Evolutionary conservation across 1,284 basidiomycete species (phyloP).

Genomic region (Ustilago nuda): DNA sequence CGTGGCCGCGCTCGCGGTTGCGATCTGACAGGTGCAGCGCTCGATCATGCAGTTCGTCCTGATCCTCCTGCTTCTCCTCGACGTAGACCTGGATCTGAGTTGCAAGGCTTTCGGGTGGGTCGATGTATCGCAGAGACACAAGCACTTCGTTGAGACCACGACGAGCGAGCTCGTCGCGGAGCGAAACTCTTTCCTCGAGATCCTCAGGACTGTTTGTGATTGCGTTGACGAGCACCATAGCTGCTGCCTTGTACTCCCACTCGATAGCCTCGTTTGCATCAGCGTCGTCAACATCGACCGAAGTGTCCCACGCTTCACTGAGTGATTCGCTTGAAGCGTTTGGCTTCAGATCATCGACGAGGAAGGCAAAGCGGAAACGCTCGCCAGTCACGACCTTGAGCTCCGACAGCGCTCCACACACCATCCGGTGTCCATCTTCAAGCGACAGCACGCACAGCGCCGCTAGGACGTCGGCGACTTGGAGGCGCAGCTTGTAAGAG

Average conservation of each 20-base stretch:
- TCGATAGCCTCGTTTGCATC: conserved; percentile 64
- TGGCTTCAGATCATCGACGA: conserved; percentile 78
- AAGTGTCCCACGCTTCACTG: conserved; percentile 70
- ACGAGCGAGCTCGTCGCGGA: conserved; percentile 83
- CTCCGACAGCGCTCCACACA: conserved; percentile 83
- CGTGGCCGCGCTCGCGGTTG: conserved; percentile 23
- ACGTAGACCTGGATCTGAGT: conserved; percentile 83
- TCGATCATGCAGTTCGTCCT: conserved; percentile 76
- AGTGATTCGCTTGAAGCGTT: conserved; percentile 69
- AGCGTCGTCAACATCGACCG: conserved; percentile 26
- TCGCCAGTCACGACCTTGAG: conserved; percentile 80
- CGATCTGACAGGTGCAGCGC: conserved; percentile 28
- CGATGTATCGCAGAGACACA: conserved; percentile 80
- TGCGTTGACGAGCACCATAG: conserved; percentile 82
- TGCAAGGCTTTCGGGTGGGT: conserved; percentile 79
- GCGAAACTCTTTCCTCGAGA: conserved; percentile 80
- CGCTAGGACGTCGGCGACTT: conserved; percentile 82
- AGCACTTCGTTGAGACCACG: conserved; percentile 85
- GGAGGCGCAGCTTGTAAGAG: conserved; percentile 78
- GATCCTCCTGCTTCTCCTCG: conserved; percentile 89
- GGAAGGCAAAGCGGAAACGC: conserved; percentile 81
- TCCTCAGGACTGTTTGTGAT: conserved; percentile 81
- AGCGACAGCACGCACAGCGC: conserved; percentile 82
- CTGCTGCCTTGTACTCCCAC: conserved; percentile 84
- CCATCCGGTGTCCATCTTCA: conserved; percentile 78